Base-by-base conservation (phyloP, 352 stramenopile species). In the Phytophthora pistaciae region DNA sequence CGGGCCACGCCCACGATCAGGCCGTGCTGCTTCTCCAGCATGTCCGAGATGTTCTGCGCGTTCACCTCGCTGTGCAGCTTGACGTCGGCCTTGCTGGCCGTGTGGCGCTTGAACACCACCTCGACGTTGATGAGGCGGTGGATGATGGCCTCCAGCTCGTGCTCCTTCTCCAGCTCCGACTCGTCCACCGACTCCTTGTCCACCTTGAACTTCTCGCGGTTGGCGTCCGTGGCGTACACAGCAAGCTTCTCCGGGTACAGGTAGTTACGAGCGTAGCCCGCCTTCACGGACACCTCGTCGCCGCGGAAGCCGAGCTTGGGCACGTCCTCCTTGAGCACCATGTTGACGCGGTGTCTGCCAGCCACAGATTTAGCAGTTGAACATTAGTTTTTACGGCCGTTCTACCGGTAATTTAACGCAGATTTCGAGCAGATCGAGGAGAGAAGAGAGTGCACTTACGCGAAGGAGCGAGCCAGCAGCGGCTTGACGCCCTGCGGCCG, bases 211-310 rank as follows among this genome's bases (percentile, higher is more conserved):
- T 91, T 91, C 57, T 92, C 74, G 74, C 92, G 92, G 80, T 98
- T 99, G 13, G 78, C 74, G 1, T 90, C 80, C 31, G 93, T 98
- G 14, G 96, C 96, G 77, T 99, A 99, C 48, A 98, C 85, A 1
- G 95, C 95, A 60, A 97, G 82, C 78, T 98, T 98, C 68, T 98
- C 78, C 6, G 96, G 96, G 70, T 98, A 95, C 52, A 99, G 74
- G 61, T 87, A 98, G 81, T 99, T 99, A 56, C 96, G 92, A 38
- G 95, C 95, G 77, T 96, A 98, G 44, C 96, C 96, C 7, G 96
- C 93, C 69, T 98, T 97, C 53, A 99, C 95, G 29, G 79, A 88
- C 52, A 98, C 83, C 49, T 98, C 90, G 56, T 98, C 92, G 33
- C 95, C 95, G 29, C 88, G 85, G 80, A 96, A 97, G 53, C 91